Conservation (phyloP, 345 rosid genomes). For the Bretschneidera sinensis region DNA sequence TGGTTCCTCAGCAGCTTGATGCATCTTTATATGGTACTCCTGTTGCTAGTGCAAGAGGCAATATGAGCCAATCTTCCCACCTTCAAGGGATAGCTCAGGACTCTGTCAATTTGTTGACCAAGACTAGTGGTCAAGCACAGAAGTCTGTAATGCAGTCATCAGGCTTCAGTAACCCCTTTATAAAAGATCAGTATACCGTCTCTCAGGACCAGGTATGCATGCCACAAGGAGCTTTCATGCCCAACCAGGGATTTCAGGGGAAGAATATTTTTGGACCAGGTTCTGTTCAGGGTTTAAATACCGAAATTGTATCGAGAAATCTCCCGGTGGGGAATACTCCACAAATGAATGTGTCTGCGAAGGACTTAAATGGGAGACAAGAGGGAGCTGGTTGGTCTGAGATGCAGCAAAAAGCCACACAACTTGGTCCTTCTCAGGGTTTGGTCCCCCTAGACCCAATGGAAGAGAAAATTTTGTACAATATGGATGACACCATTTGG, state of each 20-base stretch:
- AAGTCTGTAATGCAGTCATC: conserved; percentile 38
- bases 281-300: conserved; percentile 36
- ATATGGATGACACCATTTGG: conserved; percentile 84
- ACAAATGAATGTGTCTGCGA: conserved; percentile 31
- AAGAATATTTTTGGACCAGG: conserved; percentile 28
- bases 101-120: too few species aligned
- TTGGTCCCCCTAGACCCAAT: conserved; percentile 76
- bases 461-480: conserved; percentile 83
- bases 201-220: conserved; percentile 36
- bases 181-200: conserved; percentile 39
- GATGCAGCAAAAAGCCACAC: conserved; percentile 33
- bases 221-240: conserved; percentile 43
- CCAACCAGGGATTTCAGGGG: conserved; percentile 47
- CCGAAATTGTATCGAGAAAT: conserved; percentile 36
- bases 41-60: conserved; percentile 40
- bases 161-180: conserved; percentile 40
- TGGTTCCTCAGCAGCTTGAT: conserved; percentile 55
- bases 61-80: conserved; percentile 38
- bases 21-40: conserved; percentile 69
- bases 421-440: conserved; percentile 38
- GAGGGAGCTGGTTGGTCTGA: conserved; percentile 36
- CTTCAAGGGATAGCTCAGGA: too few species aligned
- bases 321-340: conserved; percentile 36
- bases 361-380: conserved; percentile 36
- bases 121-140: too few species aligned